These are phyloP conservation scores for Manihot esculenta DNA, from an alignment of 441 rosid genomes.

Conservation along the genomic window DNA sequence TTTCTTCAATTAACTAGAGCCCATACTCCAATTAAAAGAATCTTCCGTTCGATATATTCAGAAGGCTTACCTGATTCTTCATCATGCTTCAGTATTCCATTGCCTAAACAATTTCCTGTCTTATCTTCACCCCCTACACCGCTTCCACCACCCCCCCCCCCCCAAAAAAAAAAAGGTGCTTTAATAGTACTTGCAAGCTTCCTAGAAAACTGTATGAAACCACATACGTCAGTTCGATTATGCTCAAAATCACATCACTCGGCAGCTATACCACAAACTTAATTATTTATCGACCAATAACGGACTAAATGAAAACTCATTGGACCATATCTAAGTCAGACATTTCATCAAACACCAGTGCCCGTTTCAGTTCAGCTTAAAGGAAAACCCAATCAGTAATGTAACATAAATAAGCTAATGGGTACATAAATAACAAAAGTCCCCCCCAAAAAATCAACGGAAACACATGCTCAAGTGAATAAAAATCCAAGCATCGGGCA, in stretches of 20 bases:
- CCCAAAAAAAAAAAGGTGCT: background rate
- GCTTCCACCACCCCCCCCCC: background rate
- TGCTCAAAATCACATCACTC: background rate
- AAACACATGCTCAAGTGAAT: background rate
- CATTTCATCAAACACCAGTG: slow-evolving; percentile 25
- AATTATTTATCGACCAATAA: background rate
- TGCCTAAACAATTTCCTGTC: background rate
- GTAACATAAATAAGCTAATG: slow-evolving; percentile 1
- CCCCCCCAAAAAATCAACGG: background rate
- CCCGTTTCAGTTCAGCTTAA: slow-evolving; percentile 1
- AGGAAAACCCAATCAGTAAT: background rate
- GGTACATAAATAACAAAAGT: background rate
- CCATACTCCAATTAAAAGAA: background rate
- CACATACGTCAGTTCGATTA: background rate
- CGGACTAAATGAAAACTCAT: background rate
- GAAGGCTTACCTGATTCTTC: background rate
- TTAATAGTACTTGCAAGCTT: background rate
- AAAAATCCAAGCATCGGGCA: background rate
- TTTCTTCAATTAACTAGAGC: background rate
- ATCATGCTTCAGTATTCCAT: background rate
- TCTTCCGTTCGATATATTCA: too few species aligned
- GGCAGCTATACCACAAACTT: background rate
- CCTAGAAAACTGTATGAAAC: background rate
- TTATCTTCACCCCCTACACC: background rate
- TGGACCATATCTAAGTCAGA: background rate